Evolutionary conservation across 2,329 filamentous ascomycete genomes (phyloP).

Genomic region (Didymella keratinophila): DNA sequence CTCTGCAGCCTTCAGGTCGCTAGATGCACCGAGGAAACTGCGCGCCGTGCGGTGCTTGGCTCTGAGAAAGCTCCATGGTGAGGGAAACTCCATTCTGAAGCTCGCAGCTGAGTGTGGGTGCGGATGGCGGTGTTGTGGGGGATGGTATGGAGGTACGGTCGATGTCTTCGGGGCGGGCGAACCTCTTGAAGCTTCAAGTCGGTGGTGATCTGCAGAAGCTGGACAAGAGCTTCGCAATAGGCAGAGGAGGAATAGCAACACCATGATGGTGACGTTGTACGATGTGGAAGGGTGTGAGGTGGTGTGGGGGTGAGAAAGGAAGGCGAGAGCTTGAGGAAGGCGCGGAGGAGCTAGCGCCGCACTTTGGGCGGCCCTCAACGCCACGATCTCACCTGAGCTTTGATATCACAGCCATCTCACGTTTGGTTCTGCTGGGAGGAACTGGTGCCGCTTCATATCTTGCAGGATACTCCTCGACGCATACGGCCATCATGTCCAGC

Average conservation of each 20-base stretch:
- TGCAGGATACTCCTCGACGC: background rate
- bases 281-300: background rate
- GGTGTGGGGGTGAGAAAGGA: background rate
- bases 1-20: background rate
- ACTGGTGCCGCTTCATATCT: background rate
- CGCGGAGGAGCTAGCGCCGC: conserved; percentile 15
- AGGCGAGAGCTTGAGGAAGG: background rate
- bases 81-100: background rate
- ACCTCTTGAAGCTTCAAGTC: background rate
- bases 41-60: background rate
- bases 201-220: background rate
- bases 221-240: background rate
- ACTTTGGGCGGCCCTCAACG: background rate
- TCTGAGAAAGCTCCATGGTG: background rate
- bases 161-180: background rate
- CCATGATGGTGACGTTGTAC: background rate
- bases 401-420: background rate
- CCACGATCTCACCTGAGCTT: background rate
- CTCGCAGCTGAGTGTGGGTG: too few relatives aligned
- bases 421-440: background rate
- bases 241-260: background rate
- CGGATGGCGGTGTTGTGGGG: background rate
- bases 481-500: background rate
- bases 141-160: background rate
- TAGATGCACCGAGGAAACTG: background rate